These are phyloP conservation scores for Sphagnum contortum DNA, from an alignment of 225 moss, liverwort and hornwort species.

Conservation along the genomic window DNA sequence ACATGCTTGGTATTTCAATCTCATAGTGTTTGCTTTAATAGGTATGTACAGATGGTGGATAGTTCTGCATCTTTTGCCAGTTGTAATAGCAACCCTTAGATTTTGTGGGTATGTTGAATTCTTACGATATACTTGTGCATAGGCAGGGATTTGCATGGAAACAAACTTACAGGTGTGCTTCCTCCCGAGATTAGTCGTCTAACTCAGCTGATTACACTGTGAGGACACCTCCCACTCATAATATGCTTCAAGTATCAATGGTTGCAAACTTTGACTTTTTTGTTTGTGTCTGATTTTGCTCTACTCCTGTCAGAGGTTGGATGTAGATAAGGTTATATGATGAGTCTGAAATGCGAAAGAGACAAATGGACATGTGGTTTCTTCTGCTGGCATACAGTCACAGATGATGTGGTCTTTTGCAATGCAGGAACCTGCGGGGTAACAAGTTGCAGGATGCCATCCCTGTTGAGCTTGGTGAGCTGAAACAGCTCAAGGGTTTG, in stretches of 20 bases:
- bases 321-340: too few relatives aligned
- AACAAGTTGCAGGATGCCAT: constrained; percentile 11
- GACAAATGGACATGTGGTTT: too few relatives aligned
- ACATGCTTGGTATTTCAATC: too few relatives aligned
- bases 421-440: constrained; percentile 6
- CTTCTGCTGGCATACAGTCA: too few relatives aligned
- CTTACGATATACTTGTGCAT: too few relatives aligned
- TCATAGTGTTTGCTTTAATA: not conserved
- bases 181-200: constrained; percentile 9
- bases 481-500: constrained; percentile 4
- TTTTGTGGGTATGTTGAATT: too few relatives aligned
- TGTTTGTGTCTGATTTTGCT: too few relatives aligned
- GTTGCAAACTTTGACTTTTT: too few relatives aligned
- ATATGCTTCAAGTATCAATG: too few relatives aligned
- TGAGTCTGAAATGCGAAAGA: too few relatives aligned
- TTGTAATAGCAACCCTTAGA: not conserved
- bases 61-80: not conserved
- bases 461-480: constrained; percentile 8
- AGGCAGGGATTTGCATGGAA: constrained; percentile 10
- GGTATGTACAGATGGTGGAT: not conserved
- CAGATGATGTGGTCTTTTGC: too few relatives aligned
- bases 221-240: not conserved
- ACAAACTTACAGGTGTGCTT: constrained; percentile 7
- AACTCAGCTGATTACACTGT: constrained; percentile 5
- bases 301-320: too few relatives aligned